Evolutionary conservation across 2,329 filamentous ascomycete genomes (phyloP).

Genomic region (Aspergillus versicolor): DNA sequence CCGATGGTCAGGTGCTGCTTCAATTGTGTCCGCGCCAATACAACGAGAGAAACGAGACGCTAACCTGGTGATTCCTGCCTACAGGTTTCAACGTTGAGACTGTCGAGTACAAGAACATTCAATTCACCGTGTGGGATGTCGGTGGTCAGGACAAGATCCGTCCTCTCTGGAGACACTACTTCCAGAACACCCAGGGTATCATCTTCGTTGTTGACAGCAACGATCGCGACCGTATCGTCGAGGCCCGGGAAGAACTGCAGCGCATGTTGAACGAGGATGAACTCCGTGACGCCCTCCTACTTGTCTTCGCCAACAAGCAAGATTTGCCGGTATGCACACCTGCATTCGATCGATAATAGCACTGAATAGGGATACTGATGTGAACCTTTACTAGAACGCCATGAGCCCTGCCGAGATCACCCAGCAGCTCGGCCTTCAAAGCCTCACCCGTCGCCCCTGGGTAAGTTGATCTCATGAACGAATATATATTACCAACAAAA

Average conservation of each 20-base stretch:
- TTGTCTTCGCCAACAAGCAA: slow-evolving; percentile 99
- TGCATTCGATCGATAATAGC: neutral
- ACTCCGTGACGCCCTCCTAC: slow-evolving; percentile 91
- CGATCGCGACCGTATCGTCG: slow-evolving; percentile 95
- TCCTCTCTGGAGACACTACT: slow-evolving; percentile 99
- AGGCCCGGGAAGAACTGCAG: slow-evolving; percentile 94
- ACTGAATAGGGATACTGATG: slow-evolving; percentile 28
- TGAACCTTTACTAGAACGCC: slow-evolving; percentile 68
- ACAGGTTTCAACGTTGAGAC: slow-evolving; percentile 99
- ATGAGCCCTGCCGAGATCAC: slow-evolving; percentile 99
- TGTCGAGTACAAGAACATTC: slow-evolving; percentile 99
- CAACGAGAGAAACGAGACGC: slow-evolving; percentile 2
- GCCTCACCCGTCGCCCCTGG: slow-evolving; percentile 97
- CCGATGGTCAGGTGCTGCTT: neutral
- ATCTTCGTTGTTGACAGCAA: slow-evolving; percentile 99
- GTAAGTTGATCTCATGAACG: slow-evolving; percentile 60
- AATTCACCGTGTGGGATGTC: slow-evolving; percentile 99
- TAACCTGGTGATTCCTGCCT: slow-evolving; percentile 12
- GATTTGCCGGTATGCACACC: slow-evolving; percentile 80
- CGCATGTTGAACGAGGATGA: slow-evolving; percentile 99
- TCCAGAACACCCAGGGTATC: slow-evolving; percentile 99
- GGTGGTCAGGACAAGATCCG: slow-evolving; percentile 99
- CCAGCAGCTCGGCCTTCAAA: slow-evolving; percentile 99
- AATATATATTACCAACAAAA: neutral
- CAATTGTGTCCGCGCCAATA: neutral